Evolutionary conservation across 352 stramenopile species (phyloP), one percentile per base, ranked within the genome.

Genomic region (Plasmopara muralis): DNA sequence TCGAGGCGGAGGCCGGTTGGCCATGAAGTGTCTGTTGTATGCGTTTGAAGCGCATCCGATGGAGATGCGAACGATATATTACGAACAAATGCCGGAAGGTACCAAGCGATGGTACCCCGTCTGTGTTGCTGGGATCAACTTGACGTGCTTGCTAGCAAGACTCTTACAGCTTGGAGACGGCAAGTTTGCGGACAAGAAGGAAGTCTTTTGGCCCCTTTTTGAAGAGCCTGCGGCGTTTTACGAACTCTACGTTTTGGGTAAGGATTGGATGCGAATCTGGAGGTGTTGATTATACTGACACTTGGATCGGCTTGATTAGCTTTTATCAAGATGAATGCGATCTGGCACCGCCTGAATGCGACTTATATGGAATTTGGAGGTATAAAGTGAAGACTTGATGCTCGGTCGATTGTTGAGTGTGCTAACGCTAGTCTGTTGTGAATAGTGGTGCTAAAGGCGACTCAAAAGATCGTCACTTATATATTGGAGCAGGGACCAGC

Each of bases 291-390:
- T n/a, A 28, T 10, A 37, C 18, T 43, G 12, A 47, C 13, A 37
- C 43, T 0, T 33, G 37, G 13, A 1, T 43, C 29, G 44, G 6
- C 34, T 46, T 20, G 1, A 30, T 18, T 44, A 84, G 77, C 75
- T 28, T 85, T 93, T 40, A 44, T 86, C 38, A 93, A 93, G 49
- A 90, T 93, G 83, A 72, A 93, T 58, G 77, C 70, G 2, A 77
- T 74, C n/a, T 91, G 78, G 80, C 70, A 85, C 34, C 70, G 75
- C 15, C 74, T 86, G 57, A 88, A 89, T 57, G 79, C 75, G 10
- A 88, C 83, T 9, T 88, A 87, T 53, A 93, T 93, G 83, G 78
- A 93, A 56, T 93, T 93, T 65, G 68, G 72, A 35, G 69, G 83
- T 93, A 64, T n/a, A 57, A 50, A 33, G 0, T 2, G 2, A 53